Base-by-base conservation (phyloP, 441 rosid species). In the Corymbia citriodora region DNA sequence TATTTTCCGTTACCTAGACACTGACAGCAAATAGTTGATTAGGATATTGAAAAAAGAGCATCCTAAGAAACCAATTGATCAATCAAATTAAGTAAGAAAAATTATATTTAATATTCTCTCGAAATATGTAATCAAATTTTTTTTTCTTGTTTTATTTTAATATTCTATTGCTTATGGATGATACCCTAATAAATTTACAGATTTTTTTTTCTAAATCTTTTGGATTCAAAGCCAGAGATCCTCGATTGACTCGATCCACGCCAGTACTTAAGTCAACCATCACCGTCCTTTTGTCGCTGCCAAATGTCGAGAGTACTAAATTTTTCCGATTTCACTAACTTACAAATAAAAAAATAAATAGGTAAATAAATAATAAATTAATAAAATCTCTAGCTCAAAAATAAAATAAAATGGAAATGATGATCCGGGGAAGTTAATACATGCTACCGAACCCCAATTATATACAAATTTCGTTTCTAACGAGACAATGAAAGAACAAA, bases 71-170 rank as follows among this genome's bases (percentile, higher is more conserved):
- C 29, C 85, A 9, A 74, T 40, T 25, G 12, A 21, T 29, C 85
- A 40, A 23, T 74, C 23, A 23, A 40, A 25, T 74, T 7, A 40
- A 21, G 40, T 40, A 40, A 3, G n/a, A 79, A 79, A 7, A 40
- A 1, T 6, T 0, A 13, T 12, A 23, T 21, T 79, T 12, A 79
- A 40, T 74, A 40, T 79, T 79, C 85, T 40, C n/a, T 21, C n/a
- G 10, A 14, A 21, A 11, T 2, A 45, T 0, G 52, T 23, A 0
- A 40, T 40, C n/a, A 79, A 18, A 1, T 0, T 33, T 36, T 36
- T 9, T 70, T 79, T 40, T 79, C 16, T 40, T 50, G 16, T 79
- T 45, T 11, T 12, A 21, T 79, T 40, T 40, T 1, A 74, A 68
- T 31, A 12, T 23, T 12, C 25, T 40, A 4, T 40, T 10, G 3